Evolutionary conservation across 768 basidiomycete genomes (phyloP).

Genomic region (Termitomyces sp.): DNA sequence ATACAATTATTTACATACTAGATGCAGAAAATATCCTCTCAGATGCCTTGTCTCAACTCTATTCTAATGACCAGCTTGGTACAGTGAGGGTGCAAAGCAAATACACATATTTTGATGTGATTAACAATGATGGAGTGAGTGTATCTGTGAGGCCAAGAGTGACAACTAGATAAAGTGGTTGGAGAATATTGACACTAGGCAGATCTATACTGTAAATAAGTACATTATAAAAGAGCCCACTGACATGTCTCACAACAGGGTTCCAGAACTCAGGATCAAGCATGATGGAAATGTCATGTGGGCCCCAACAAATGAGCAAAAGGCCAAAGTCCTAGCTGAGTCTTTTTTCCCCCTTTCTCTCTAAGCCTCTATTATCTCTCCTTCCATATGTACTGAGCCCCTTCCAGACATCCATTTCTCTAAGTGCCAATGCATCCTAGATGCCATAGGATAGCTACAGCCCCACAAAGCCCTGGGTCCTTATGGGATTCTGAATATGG

Average conservation of each 20-base stretch:
- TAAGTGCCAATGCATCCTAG: neutral
- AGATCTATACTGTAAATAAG: too few species aligned
- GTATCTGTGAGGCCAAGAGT: neutral
- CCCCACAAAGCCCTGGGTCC: neutral
- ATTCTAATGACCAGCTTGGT: too few species aligned
- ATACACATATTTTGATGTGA: too few species aligned
- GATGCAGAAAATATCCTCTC: too few species aligned
- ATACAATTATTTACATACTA: too few species aligned
- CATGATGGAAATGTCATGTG: accelerated
- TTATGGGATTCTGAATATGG: neutral
- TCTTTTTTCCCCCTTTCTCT: neutral
- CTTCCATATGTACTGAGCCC: neutral
- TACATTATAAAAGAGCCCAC: neutral
- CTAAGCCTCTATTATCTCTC: neutral
- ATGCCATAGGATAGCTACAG: accelerated
- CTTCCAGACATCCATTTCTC: neutral
- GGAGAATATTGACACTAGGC: neutral
- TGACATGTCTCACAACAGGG: neutral
- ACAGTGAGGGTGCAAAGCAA: too few species aligned
- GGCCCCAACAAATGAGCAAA: neutral
- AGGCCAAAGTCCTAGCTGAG: neutral
- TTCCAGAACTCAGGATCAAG: neutral
- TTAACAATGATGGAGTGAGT: neutral
- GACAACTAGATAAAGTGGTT: neutral
- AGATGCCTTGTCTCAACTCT: too few species aligned